These are phyloP conservation scores for Tetrapisispora pingtungensis DNA, from an alignment of 805 yeast species.

Conservation along the genomic window DNA sequence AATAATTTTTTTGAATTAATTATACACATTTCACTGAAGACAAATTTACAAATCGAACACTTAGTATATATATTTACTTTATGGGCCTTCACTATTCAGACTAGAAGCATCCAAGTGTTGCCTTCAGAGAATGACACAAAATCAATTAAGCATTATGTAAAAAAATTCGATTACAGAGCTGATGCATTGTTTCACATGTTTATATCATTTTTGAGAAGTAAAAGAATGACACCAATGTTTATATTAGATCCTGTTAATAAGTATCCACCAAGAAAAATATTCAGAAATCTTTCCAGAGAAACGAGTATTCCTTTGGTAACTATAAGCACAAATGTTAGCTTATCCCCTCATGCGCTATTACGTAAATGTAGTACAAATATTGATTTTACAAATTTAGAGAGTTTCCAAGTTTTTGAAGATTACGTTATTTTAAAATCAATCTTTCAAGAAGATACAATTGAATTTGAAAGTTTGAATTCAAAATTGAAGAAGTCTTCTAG, in stretches of 20 bases:
- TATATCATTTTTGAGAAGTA: constrained; percentile 47
- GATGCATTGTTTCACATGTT: constrained; percentile 78
- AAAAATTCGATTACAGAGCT: not conserved
- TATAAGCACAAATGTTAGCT: constrained; percentile 36
- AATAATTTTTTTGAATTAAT: constrained; percentile 78
- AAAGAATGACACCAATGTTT: constrained; percentile 24
- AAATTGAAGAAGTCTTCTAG: constrained; percentile 65
- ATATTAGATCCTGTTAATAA: constrained; percentile 50
- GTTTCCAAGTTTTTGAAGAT: constrained; percentile 67
- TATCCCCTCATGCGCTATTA: constrained; percentile 48
- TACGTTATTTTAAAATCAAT: constrained; percentile 64
- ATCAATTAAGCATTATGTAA: constrained; percentile 49
- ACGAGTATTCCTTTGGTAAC: constrained; percentile 50
- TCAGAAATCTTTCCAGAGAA: constrained; percentile 30
- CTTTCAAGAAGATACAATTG: constrained; percentile 43
- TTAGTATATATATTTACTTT: constrained; percentile 70
- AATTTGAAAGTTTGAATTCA: constrained; percentile 41
- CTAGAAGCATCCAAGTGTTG: not conserved
- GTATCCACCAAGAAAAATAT: constrained; percentile 51
- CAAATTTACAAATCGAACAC: constrained; percentile 69
- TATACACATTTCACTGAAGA: constrained; percentile 63
- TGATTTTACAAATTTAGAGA: constrained; percentile 57
- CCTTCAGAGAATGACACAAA: constrained; percentile 5
- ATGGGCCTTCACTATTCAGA: constrained; percentile 61
- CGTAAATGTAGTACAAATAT: constrained; percentile 47